A percentile compares a stretch with the other conserved stretches of the same genome.
phyloP scores from a whole-genome alignment of 768 basidiomycete species.

The Termitomyces titanicus region DNA sequence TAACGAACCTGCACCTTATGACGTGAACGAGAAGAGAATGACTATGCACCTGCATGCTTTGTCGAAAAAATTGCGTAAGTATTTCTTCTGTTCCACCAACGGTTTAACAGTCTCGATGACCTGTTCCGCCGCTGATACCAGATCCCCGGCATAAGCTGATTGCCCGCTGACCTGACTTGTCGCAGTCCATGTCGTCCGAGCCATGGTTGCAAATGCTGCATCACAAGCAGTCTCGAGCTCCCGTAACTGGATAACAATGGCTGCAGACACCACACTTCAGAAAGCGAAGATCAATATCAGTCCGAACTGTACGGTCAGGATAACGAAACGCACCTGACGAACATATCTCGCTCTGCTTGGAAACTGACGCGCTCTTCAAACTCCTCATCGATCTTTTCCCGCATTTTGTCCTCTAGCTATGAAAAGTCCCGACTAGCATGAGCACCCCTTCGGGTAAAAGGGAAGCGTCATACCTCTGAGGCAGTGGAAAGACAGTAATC shows the following conservation, averaged over 20 bases:
- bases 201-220: conserved; percentile 69
- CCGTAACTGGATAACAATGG: conserved; percentile 73
- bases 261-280: conserved; percentile 75
- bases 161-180: conserved; percentile 84
- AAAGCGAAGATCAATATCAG: background rate
- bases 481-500: conserved; percentile 96
- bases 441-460: background rate
- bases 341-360: conserved; percentile 83
- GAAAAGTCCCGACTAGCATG: background rate
- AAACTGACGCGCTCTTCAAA: conserved; percentile 79
- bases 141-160: conserved; percentile 75
- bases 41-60: conserved; percentile 83
- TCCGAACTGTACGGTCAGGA: background rate
- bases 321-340: conserved; percentile 63
- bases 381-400: conserved; percentile 72
- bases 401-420: conserved; percentile 90
- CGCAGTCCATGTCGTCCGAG: conserved; percentile 74
- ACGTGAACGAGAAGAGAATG: background rate
- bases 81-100: conserved; percentile 92
- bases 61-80: conserved; percentile 88
- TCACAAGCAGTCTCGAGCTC: conserved; percentile 89
- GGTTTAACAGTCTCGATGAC: conserved; percentile 76
- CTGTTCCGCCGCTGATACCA: conserved; percentile 71
- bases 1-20: background rate
- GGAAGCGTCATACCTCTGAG: conserved; percentile 52